phyloP scores from a whole-genome alignment of 192 early-diverging fungal genomes.

The Mortierella antarctica region DNA sequence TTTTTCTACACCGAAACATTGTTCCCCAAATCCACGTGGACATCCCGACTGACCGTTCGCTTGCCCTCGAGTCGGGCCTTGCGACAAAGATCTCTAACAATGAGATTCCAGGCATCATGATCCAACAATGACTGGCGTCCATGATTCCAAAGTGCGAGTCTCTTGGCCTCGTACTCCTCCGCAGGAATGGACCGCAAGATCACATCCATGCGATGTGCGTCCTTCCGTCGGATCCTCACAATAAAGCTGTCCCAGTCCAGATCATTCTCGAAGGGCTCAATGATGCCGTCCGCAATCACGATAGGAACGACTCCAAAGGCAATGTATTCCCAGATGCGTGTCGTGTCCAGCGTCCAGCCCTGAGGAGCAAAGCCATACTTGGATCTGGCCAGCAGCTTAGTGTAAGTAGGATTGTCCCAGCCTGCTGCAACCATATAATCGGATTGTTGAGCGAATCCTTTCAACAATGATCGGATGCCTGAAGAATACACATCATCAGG shows the following conservation, averaged over 20 bases:
- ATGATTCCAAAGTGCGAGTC: slow-evolving; percentile 48
- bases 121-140: slow-evolving; percentile 51
- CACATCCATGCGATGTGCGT: slow-evolving; percentile 49
- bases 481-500: slow-evolving; percentile 48
- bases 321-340: slow-evolving; percentile 61
- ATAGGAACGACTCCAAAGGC: slow-evolving; percentile 62
- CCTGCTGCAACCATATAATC: slow-evolving; percentile 49
- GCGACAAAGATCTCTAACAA: slow-evolving; percentile 52
- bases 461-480: slow-evolving; percentile 56
- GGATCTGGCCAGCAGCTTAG: slow-evolving; percentile 36
- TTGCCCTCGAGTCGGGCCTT: slow-evolving; percentile 18
- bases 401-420: slow-evolving; percentile 36
- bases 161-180: slow-evolving; percentile 55
- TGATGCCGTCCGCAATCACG: slow-evolving; percentile 61
- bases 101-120: slow-evolving; percentile 58
- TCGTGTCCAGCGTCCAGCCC: slow-evolving; percentile 59
- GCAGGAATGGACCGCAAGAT: slow-evolving; percentile 37
- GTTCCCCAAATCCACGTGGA: not conserved
- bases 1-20: not conserved
- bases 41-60: slow-evolving; percentile 7
- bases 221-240: slow-evolving; percentile 54
- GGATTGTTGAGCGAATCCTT: slow-evolving; percentile 47
- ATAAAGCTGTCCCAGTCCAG: slow-evolving; percentile 60
- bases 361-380: slow-evolving; percentile 57
- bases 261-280: slow-evolving; percentile 63